Evolutionary conservation across 352 stramenopile species (phyloP), one percentile per base, ranked within the genome.

Genomic region (Vaucheria bursata): DNA sequence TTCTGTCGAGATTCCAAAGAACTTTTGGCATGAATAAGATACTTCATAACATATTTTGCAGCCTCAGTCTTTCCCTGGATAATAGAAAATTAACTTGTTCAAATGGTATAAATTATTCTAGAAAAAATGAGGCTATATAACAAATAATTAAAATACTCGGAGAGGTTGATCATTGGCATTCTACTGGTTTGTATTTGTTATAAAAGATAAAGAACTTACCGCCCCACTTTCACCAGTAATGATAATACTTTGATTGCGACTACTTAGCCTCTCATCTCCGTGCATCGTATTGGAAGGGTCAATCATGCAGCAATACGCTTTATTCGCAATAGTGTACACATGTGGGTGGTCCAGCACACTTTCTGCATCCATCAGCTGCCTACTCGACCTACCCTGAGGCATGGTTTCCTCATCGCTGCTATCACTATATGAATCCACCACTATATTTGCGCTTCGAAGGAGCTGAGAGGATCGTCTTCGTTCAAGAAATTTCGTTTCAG

Each of bases 41-140:
- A 88, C 12, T 80, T 81, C 80, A 89, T 87, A 2, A 89, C 84
- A 36, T 88, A 84, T 45, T 89, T 89, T 32, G 82, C 85, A 7
- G 91, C 88, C 81, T 94, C 91, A 6, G 91, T 95, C 80, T 95
- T 95, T 34, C 91, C 91, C 59, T 69, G 59, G 5, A 38, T 69
- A 29, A 38, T 25, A 25, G 45, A 25, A 25, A 59, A 25, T 12
- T 12, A 25, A 59, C 12, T 12, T 12, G 45, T 12, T n/a, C n/a
- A n/a, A n/a, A n/a, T n/a, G n/a, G n/a, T n/a, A n/a, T n/a, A n/a
- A n/a, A n/a, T n/a, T n/a, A n/a, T n/a, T n/a, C n/a, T n/a, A n/a
- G n/a, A n/a, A n/a, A n/a, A n/a, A n/a, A n/a, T n/a, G n/a, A n/a
- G n/a, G n/a, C n/a, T n/a, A n/a, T n/a, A n/a, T n/a, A n/a, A n/a